Conservation (phyloP, 495 filamentous ascomycete genomes). For the Pseudomonodictys pantanalensis region DNA sequence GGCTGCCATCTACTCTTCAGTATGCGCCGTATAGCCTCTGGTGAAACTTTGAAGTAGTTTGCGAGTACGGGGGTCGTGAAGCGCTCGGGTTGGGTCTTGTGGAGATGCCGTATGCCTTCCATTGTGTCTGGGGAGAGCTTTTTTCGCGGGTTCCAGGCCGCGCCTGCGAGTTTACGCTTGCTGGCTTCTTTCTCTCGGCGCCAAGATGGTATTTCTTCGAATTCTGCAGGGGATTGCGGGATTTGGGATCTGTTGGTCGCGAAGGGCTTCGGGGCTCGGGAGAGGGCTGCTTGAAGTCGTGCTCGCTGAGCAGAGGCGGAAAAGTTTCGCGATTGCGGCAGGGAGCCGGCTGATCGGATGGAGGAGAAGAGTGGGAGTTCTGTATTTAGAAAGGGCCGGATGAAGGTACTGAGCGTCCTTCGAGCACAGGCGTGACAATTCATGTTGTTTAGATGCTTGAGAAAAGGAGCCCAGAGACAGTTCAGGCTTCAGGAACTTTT, state of each 20-base stretch:
- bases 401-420: conserved; percentile 49
- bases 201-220: conserved; percentile 57
- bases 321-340: neutral
- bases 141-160: conserved; percentile 77
- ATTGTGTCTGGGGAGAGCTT: conserved; percentile 86
- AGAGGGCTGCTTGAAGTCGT: neutral
- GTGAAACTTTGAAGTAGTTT: conserved; percentile 74
- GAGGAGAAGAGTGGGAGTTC: neutral
- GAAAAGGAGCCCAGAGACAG: conserved; percentile 7
- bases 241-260: conserved; percentile 34
- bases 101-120: conserved; percentile 77
- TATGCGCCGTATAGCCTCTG: conserved; percentile 83
- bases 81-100: conserved; percentile 66
- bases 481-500: neutral
- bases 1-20: conserved; percentile 81
- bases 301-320: neutral
- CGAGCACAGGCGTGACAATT: conserved; percentile 47
- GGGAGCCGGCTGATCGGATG: neutral
- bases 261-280: neutral
- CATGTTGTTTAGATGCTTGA: conserved; percentile 40
- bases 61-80: conserved; percentile 76
- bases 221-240: conserved; percentile 13
- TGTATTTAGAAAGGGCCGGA: conserved; percentile 47
- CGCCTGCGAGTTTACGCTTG: conserved; percentile 65
- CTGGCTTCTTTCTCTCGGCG: conserved; percentile 66